Percentiles rank a stretch among this genome's conserved stretches.
These are phyloP conservation scores for Tylopilus subfusipes DNA, from an alignment of 768 basidiomycete genomes.

Conservation along the genomic window DNA sequence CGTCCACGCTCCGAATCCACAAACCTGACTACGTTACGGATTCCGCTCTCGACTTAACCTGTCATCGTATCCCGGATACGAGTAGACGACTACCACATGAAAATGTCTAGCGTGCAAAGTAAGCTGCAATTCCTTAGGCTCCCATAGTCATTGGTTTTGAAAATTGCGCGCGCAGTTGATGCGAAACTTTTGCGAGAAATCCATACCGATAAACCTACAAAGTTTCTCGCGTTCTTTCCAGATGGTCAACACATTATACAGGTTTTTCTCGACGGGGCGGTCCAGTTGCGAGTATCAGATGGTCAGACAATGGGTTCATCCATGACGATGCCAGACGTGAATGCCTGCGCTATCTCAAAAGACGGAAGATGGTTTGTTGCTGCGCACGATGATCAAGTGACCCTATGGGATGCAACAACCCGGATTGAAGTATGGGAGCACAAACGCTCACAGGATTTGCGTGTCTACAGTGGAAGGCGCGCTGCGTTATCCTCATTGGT, in stretches of 20 bases:
- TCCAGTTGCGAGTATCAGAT: not conserved
- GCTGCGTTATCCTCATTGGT: not conserved
- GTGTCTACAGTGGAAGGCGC: not conserved
- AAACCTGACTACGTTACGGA: no score
- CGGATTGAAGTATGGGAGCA: not conserved
- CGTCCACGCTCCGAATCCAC: no score
- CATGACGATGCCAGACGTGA: slow-evolving; percentile 1
- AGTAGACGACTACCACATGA: not conserved
- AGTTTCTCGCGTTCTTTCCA: not conserved
- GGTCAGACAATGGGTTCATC: not conserved
- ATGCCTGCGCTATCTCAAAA: not conserved
- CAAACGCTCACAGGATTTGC: not conserved
- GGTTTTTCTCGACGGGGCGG: not conserved
- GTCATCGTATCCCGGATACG: no score
- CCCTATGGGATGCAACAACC: not conserved
- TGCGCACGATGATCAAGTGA: not conserved
- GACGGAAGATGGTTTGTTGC: not conserved
- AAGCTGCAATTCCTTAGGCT: not conserved
- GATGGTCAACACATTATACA: slow-evolving; percentile 3
- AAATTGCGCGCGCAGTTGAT: not conserved
- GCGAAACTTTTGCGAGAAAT: not conserved
- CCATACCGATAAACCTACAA: not conserved
- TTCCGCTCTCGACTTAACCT: no score
- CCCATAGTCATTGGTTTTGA: not conserved
- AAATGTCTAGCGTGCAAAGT: not conserved